These are phyloP conservation scores for Trichomonas vaginalis DNA, from an alignment of 208 protist species.

Conservation along the genomic window DNA sequence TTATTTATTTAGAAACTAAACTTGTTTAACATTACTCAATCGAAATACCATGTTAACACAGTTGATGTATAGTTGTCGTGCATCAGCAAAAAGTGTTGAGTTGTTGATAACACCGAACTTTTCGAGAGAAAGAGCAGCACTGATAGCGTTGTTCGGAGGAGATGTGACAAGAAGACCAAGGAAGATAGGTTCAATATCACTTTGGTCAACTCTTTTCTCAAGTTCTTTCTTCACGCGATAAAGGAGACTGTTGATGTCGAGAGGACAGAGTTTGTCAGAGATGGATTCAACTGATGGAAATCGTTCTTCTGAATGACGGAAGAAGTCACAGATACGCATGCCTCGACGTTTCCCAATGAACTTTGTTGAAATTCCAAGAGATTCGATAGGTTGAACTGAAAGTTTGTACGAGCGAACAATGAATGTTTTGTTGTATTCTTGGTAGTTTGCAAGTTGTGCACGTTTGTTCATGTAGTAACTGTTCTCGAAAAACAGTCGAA, in stretches of 20 bases:
- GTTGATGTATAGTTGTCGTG: background rate
- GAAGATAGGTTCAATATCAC: background rate
- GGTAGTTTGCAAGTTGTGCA: background rate
- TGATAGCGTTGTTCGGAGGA: background rate
- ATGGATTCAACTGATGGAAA: background rate
- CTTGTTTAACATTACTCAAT: background rate
- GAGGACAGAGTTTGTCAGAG: background rate
- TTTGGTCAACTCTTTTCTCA: background rate
- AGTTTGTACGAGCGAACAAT: background rate
- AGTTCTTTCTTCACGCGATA: background rate
- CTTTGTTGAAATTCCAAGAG: background rate
- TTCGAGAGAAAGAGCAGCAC: background rate
- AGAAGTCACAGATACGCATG: background rate
- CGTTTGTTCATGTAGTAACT: background rate
- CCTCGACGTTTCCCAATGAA: background rate
- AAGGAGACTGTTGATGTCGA: background rate
- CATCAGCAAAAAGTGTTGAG: background rate
- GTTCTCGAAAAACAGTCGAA: background rate
- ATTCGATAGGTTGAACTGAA: background rate
- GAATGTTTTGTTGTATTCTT: background rate
- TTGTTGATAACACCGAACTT: background rate
- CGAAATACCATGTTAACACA: background rate
- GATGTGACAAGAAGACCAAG: background rate
- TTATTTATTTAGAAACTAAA: too few relatives aligned
- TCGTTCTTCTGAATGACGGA: background rate